Conservation (phyloP, 1,139 yeast species). For the Yamadazyma songkhlaensis region DNA sequence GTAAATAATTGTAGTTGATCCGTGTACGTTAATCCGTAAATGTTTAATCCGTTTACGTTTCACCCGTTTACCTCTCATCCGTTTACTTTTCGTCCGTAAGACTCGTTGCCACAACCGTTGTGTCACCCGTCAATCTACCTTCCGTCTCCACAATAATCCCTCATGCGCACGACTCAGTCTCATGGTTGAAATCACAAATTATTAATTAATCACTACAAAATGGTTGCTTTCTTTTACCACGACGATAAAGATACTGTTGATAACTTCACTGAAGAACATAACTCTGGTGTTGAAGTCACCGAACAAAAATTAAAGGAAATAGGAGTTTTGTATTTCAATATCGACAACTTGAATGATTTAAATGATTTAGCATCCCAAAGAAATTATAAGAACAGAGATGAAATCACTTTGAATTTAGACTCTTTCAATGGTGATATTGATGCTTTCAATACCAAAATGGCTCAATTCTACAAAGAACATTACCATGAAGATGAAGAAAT, state of each 20-base stretch:
- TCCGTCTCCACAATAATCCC: too few relatives aligned
- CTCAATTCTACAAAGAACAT: constrained; percentile 79
- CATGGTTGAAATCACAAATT: neutral
- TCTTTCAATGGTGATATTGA: constrained; percentile 62
- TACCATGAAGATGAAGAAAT: constrained; percentile 97
- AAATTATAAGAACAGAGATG: constrained; percentile 77
- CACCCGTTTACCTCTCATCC: too few relatives aligned
- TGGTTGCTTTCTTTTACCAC: constrained; percentile 67
- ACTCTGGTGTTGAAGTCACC: constrained; percentile 61
- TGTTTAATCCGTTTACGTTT: too few relatives aligned
- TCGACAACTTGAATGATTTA: constrained; percentile 54
- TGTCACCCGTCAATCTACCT: too few relatives aligned
- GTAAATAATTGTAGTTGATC: too few relatives aligned
- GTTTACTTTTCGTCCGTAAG: too few relatives aligned
- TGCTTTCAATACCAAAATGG: constrained; percentile 63
- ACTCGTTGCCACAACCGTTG: too few relatives aligned
- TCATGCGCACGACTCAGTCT: neutral
- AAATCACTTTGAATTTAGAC: constrained; percentile 56
- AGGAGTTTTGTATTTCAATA: constrained; percentile 69
- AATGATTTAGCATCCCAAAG: constrained; percentile 67
- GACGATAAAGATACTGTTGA: constrained; percentile 61
- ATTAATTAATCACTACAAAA: constrained; percentile 10
- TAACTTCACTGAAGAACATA: constrained; percentile 68
- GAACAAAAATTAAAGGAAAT: constrained; percentile 48
- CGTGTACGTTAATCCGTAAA: too few relatives aligned